These are phyloP conservation scores for Simplicillium aogashimaense DNA, from an alignment of 2,329 filamentous ascomycete genomes.

Conservation along the genomic window DNA sequence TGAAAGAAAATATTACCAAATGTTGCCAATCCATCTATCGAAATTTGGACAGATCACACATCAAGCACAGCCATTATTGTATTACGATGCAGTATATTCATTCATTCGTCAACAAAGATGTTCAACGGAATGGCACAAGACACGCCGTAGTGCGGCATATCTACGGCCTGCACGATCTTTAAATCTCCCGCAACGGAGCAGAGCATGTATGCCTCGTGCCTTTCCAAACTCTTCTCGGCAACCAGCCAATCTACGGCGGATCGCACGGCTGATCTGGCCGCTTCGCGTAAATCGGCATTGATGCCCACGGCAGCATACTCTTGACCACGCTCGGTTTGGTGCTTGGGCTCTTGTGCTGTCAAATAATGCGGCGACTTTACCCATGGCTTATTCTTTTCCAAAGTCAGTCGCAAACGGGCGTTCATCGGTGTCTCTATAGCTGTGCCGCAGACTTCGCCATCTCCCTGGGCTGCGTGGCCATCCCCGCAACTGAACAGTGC, in stretches of 20 bases:
- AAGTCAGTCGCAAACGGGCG: conserved; percentile 35
- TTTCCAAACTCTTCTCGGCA: conserved; percentile 31
- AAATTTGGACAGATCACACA: too few relatives aligned
- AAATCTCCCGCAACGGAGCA: conserved; percentile 38
- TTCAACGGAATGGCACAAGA: conserved; percentile 37
- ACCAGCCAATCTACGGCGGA: conserved; percentile 39
- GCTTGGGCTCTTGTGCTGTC: conserved; percentile 16
- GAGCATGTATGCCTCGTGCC: conserved; percentile 41
- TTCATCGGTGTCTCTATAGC: conserved; percentile 44
- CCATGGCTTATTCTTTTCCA: conserved; percentile 35
- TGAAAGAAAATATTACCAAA: too few relatives aligned
- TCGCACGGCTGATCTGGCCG: conserved; percentile 35
- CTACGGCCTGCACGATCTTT: conserved; percentile 41
- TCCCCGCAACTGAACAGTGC: conserved; percentile 45
- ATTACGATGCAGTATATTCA: neutral
- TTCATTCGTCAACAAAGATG: conserved; percentile 25
- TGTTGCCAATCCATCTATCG: too few relatives aligned
- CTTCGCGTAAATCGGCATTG: conserved; percentile 34
- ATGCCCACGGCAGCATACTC: conserved; percentile 38
- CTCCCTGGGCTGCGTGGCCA: conserved; percentile 43
- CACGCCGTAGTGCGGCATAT: conserved; percentile 43
- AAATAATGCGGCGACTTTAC: conserved; percentile 37
- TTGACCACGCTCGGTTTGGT: conserved; percentile 14
- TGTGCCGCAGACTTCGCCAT: conserved; percentile 45
- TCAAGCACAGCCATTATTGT: too few relatives aligned